phyloP scores from a whole-genome alignment of 805 yeast species.

The Kodamaea neixiangensis region DNA sequence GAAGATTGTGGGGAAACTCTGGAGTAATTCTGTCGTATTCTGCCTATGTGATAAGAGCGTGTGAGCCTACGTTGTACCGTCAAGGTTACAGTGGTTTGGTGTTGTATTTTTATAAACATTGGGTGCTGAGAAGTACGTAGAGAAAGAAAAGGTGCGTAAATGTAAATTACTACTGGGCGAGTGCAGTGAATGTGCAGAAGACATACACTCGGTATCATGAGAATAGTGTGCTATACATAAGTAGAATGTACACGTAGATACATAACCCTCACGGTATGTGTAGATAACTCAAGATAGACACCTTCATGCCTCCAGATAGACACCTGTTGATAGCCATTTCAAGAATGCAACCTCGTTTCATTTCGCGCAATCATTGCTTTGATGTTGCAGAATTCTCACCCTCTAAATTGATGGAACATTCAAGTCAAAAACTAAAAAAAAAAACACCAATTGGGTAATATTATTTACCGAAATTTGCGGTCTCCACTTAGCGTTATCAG shows the following conservation, averaged over 20 bases:
- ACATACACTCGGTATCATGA: too few species aligned
- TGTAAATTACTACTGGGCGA: too few species aligned
- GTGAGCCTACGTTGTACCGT: background rate
- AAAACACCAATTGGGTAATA: background rate
- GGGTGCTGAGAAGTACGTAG: too few species aligned
- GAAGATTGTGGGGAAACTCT: constrained; percentile 7
- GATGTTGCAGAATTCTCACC: constrained; percentile 2
- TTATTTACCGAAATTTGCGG: constrained; percentile 2
- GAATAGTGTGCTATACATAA: too few species aligned
- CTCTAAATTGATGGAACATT: constrained; percentile 3
- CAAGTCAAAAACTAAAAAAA: background rate
- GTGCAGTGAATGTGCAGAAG: too few species aligned
- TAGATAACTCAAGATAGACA: too few species aligned
- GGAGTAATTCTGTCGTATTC: constrained; percentile 4
- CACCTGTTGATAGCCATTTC: too few species aligned
- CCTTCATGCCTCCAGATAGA: too few species aligned
- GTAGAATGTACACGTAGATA: too few species aligned
- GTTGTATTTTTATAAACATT: background rate
- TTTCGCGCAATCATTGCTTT: constrained; percentile 1
- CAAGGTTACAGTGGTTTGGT: background rate
- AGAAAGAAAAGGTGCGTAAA: background rate
- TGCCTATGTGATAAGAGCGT: background rate
- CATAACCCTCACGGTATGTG: too few species aligned
- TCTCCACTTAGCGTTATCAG: constrained; percentile 6
- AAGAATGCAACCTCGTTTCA: constrained; percentile 13